Evolutionary conservation across 2,329 filamentous ascomycete species (phyloP).

Genomic region (Epichloe glyceriae): DNA sequence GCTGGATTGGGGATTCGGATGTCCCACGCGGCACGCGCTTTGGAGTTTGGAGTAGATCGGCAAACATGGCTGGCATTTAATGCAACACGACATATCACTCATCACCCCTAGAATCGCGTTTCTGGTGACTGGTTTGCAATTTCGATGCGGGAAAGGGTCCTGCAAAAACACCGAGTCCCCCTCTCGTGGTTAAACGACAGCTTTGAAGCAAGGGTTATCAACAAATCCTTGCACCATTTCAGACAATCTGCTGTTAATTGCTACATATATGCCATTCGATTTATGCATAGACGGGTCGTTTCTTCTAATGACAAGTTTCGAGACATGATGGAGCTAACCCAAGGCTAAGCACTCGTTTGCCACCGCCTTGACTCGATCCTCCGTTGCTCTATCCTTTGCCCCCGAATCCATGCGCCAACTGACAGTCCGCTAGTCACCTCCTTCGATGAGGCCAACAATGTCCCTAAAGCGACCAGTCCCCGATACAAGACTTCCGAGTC

Average conservation of each 20-base stretch:
- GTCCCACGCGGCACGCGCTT: background rate
- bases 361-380: slow-evolving; percentile 34
- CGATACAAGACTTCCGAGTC: slow-evolving; percentile 80
- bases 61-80: background rate
- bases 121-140: background rate
- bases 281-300: background rate
- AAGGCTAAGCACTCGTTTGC: slow-evolving; percentile 30
- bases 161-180: too few species aligned
- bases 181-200: background rate
- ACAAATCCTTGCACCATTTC: background rate
- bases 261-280: background rate
- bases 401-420: slow-evolving; percentile 27
- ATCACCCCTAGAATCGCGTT: background rate
- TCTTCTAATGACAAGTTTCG: background rate
- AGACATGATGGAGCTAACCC: background rate
- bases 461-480: slow-evolving; percentile 71
- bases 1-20: background rate
- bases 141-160: too few species aligned
- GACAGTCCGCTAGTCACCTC: slow-evolving; percentile 30
- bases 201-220: too few species aligned
- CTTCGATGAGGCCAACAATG: slow-evolving; percentile 43
- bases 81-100: background rate
- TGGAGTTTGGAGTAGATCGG: background rate
- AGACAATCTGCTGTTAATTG: background rate
- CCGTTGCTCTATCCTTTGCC: slow-evolving; percentile 30